Conservation (phyloP, 1,284 basidiomycete species). For the Sporisorium iseilematis-ciliati region DNA sequence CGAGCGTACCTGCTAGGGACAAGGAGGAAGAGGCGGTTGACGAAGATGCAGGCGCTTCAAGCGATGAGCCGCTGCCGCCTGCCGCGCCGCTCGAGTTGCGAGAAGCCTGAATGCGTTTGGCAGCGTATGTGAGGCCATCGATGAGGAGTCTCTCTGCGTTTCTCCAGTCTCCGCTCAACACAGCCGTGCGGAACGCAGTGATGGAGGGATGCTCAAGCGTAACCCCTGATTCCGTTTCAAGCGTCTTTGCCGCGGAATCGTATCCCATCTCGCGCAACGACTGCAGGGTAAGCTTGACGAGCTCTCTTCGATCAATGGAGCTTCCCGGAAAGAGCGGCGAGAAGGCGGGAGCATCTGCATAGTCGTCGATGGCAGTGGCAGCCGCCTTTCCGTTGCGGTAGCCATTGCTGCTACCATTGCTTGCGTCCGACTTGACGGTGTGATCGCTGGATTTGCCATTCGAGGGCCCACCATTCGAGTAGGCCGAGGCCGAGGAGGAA, state of each 20-base stretch:
- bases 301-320: conserved; percentile 80
- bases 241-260: conserved; percentile 86
- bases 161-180: conserved; percentile 86
- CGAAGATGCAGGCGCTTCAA: conserved; percentile 19
- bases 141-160: conserved; percentile 81
- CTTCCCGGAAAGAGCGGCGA: conserved; percentile 40
- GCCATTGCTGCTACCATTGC: conserved; percentile 27
- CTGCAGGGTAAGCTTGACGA: conserved; percentile 89
- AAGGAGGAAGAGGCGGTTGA: conserved; percentile 28
- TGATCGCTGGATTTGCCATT: conserved; percentile 23
- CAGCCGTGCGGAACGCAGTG: conserved; percentile 82
- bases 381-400: conserved; percentile 22
- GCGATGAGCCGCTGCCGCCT: background rate
- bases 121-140: conserved; percentile 66
- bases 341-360: conserved; percentile 25
- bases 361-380: conserved; percentile 20
- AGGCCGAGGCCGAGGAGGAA: conserved; percentile 4
- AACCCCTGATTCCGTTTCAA: conserved; percentile 94
- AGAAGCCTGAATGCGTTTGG: conserved; percentile 39
- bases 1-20: conserved; percentile 12
- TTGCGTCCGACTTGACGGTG: conserved; percentile 17
- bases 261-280: conserved; percentile 93
- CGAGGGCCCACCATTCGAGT: conserved; percentile 31
- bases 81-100: conserved; percentile 6
- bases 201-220: conserved; percentile 84